These are phyloP conservation scores for Kondoa subrosea DNA, from an alignment of 768 basidiomycete species.

Conservation along the genomic window DNA sequence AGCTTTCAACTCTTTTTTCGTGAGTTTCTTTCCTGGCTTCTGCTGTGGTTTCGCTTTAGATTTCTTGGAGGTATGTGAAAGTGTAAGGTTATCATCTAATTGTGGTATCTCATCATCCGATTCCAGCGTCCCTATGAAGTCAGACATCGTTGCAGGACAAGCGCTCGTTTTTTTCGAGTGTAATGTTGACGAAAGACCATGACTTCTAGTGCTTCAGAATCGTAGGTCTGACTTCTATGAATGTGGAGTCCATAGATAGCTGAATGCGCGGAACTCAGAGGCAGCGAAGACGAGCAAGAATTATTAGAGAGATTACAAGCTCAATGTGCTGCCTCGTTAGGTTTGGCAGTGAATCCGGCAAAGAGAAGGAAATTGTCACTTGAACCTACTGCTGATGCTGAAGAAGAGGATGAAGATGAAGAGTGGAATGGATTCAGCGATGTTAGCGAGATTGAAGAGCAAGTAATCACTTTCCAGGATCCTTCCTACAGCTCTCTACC, in stretches of 20 bases:
- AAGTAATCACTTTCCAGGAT: background rate
- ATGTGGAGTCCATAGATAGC: too few species aligned
- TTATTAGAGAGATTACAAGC: background rate
- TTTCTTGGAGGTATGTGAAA: background rate
- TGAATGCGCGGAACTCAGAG: too few species aligned
- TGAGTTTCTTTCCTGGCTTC: background rate
- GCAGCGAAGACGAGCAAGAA: background rate
- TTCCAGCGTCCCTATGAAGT: slow-evolving; percentile 27
- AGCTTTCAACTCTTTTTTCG: slow-evolving; percentile 6
- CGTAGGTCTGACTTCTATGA: too few species aligned
- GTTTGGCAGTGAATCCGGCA: background rate
- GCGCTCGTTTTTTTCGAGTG: too few species aligned
- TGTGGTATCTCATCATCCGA: slow-evolving; percentile 24
- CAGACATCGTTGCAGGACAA: slow-evolving; percentile 11
- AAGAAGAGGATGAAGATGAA: background rate
- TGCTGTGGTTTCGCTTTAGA: background rate
- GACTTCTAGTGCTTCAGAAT: too few species aligned
- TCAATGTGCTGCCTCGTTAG: background rate
- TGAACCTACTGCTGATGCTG: background rate
- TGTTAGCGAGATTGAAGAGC: background rate
- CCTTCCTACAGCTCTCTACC: background rate
- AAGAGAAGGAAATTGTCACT: background rate
- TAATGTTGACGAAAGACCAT: too few species aligned
- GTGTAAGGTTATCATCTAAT: too few species aligned
- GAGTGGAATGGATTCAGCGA: background rate